Percentiles rank a stretch among this genome's conserved stretches.
Conservation (phyloP, 805 yeast species). For the Sporopachydermia quercuum region DNA sequence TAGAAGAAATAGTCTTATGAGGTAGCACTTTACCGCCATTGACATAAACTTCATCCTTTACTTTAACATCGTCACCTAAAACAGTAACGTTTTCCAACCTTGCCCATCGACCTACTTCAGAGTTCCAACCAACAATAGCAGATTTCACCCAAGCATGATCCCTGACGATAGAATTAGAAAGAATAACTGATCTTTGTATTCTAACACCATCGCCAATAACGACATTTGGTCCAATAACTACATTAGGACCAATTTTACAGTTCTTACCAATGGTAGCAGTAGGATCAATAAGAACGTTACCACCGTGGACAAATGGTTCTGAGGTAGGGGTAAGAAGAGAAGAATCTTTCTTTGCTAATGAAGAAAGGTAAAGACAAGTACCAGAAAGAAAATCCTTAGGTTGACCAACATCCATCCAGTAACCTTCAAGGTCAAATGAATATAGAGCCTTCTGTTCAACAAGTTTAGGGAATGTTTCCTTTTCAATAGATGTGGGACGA, state of each 20-base stretch:
- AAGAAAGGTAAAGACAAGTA: conserved; percentile 78
- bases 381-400: conserved; percentile 99
- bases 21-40: conserved; percentile 99
- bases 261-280: conserved; percentile 83
- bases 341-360: conserved; percentile 71
- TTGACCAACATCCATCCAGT: conserved; percentile 99
- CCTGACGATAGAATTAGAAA: conserved; percentile 81
- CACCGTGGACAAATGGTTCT: conserved; percentile 70
- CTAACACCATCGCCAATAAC: conserved; percentile 97
- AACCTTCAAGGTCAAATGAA: conserved; percentile 96
- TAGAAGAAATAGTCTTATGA: conserved; percentile 90
- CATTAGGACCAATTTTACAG: conserved; percentile 97
- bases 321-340: conserved; percentile 41
- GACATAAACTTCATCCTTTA: conserved; percentile 95
- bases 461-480: conserved; percentile 96
- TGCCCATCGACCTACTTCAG: conserved; percentile 97
- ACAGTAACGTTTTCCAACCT: conserved; percentile 96
- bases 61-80: conserved; percentile 96
- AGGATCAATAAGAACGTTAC: conserved; percentile 90
- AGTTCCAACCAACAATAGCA: conserved; percentile 98
- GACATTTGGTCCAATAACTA: conserved; percentile 93
- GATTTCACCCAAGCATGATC: conserved; percentile 97
- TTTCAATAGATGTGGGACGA: conserved; percentile 98
- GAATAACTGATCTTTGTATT: conserved; percentile 86
- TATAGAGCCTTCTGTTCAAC: conserved; percentile 80